Evolutionary conservation across 176 grass and related monocot genomes (phyloP), one percentile per base, ranked within the genome.

Genomic region (Echinochloa phyllopogon): DNA sequence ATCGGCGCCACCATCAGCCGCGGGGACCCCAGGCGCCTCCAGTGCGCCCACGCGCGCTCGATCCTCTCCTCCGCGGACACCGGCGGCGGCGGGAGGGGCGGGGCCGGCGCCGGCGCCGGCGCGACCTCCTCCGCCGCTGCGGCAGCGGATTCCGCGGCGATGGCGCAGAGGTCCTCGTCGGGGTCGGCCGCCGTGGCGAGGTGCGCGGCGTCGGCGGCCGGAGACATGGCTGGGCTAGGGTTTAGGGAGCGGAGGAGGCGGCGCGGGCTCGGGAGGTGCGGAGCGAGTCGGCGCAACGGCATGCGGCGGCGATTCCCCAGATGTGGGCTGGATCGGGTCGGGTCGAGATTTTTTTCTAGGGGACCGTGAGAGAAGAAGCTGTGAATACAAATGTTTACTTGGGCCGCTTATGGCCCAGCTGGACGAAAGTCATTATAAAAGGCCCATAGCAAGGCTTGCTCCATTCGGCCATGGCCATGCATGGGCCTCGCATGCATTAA

Each of bases 11-110:
- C 93, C 6, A 91, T 5, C 74, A 99, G 59, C 38, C 65, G 74
- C 18, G 96, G 96, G 33, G 93, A 68, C 0, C 93, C 91, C 66
- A 99, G 79, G 64, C 84, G 85, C 65, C 75, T 86, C 96, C 96
- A 99, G 86, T 99, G 93, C 20, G 89, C 91, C 96, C 96, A 99
- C 60, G 96, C 93, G 40, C 91, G 87, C 78, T 91, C 86, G 68
- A 94, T 72, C 73, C 88, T 76, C 65, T 83, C 76, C 74, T 88
- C 90, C 69, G 78, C 86, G 40, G 72, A 67, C 68, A 90, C 75
- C 79, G 80, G 72, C 43, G 74, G 67, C 66, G 81, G 73, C 16
- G 72, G 87, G 40, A 38, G 74, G 3, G 69, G 33, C 36, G 72
- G 66, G 18, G 56, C 48, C 56, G 47, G 29, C 29, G 29, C 29